Evolutionary conservation across 1,139 yeast genomes (phyloP).

Genomic region (Nakaseomyces delphensis): DNA sequence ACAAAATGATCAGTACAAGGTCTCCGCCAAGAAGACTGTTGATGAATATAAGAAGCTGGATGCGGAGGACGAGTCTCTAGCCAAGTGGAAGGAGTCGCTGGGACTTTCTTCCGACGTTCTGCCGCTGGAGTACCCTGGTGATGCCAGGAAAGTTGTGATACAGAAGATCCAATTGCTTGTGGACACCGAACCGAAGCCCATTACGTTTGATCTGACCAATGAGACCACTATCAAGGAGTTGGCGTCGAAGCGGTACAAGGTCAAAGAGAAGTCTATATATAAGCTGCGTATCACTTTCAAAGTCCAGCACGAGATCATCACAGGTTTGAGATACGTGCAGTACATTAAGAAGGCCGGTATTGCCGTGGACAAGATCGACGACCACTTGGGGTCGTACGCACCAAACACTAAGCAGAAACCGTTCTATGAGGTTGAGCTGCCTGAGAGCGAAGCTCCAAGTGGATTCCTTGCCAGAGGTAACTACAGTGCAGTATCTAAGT

Average conservation of each 20-base stretch:
- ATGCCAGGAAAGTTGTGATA: constrained; percentile 68
- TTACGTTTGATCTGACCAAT: constrained; percentile 55
- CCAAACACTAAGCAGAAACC: constrained; percentile 84
- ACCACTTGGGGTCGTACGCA: constrained; percentile 83
- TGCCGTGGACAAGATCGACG: constrained; percentile 77
- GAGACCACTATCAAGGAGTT: constrained; percentile 43
- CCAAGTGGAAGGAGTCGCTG: constrained; percentile 86
- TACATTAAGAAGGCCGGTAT: constrained; percentile 81
- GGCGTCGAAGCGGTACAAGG: constrained; percentile 38
- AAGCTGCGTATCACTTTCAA: constrained; percentile 68
- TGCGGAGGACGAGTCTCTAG: constrained; percentile 84
- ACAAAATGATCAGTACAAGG: constrained; percentile 62
- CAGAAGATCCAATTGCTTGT: constrained; percentile 66
- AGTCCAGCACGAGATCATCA: constrained; percentile 83
- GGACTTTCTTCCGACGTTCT: constrained; percentile 58
- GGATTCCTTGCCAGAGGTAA: constrained; percentile 84
- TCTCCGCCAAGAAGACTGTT: constrained; percentile 76
- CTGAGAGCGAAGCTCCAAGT: constrained; percentile 89
- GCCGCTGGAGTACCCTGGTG: constrained; percentile 57
- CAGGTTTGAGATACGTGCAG: constrained; percentile 83
- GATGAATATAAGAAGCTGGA: constrained; percentile 78
- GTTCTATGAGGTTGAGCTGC: constrained; percentile 62
- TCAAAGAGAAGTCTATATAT: constrained; percentile 73
- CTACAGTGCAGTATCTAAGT: constrained; percentile 72
- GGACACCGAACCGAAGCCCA: constrained; percentile 50